A percentile compares a stretch with the other conserved stretches of the same genome.
These are phyloP conservation scores for Euptelea pleiosperma DNA, from an alignment of 164 flowering plant genomes.

Conservation along the genomic window DNA sequence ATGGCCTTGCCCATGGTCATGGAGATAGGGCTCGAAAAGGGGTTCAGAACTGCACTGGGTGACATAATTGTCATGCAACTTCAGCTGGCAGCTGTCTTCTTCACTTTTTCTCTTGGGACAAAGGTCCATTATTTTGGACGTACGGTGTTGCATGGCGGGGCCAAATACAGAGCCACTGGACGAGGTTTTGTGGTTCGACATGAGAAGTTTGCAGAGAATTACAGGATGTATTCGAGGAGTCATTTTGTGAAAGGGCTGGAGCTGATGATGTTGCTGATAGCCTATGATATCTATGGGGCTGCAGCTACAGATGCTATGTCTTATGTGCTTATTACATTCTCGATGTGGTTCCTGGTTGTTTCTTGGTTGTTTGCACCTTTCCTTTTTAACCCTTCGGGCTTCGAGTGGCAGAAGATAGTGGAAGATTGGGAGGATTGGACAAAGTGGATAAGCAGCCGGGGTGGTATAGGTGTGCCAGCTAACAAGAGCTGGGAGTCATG, in stretches of 20 bases:
- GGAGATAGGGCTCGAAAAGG: slow-evolving; percentile 90
- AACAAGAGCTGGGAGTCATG: slow-evolving; percentile 94
- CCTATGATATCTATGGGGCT: slow-evolving; percentile 56
- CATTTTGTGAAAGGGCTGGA: slow-evolving; percentile 86
- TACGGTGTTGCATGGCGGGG: slow-evolving; percentile 87
- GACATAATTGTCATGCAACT: slow-evolving; percentile 86
- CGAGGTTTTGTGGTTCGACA: no score
- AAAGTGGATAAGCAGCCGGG: slow-evolving; percentile 78
- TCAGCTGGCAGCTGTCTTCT: slow-evolving; percentile 78
- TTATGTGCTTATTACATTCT: slow-evolving; percentile 43
- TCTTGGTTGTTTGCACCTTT: slow-evolving; percentile 88
- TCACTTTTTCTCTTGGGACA: slow-evolving; percentile 90
- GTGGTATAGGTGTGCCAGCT: slow-evolving; percentile 87
- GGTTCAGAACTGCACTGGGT: slow-evolving; percentile 71
- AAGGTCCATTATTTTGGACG: slow-evolving; percentile 82
- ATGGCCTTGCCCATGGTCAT: slow-evolving; percentile 83
- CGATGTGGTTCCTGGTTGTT: slow-evolving; percentile 79
- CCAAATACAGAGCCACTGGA: slow-evolving; percentile 93
- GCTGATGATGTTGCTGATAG: slow-evolving; percentile 60
- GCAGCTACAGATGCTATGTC: slow-evolving; percentile 25
- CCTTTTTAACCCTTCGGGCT: no score
- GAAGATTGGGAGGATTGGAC: slow-evolving; percentile 92
- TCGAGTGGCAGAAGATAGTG: no score
- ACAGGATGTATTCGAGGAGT: slow-evolving; percentile 87
- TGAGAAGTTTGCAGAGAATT: slow-evolving; percentile 87